Percentiles rank a stretch among this genome's conserved stretches.
These are phyloP conservation scores for Dichomitus squalens DNA, from an alignment of 1,284 basidiomycete genomes.

Conservation along the genomic window DNA sequence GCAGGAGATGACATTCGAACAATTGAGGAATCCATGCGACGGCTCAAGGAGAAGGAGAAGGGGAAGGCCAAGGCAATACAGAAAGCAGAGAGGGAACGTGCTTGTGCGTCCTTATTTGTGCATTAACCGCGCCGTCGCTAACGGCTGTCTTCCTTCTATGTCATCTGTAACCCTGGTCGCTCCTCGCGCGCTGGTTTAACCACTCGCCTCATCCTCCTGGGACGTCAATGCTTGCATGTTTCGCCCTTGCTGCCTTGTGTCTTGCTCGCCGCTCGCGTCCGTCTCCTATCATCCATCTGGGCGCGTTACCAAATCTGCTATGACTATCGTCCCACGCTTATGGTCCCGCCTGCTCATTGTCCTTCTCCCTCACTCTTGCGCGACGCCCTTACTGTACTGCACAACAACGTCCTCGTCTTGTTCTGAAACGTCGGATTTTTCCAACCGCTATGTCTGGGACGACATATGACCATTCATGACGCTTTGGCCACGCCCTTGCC, in stretches of 20 bases:
- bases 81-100: conserved; percentile 70
- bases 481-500: background rate
- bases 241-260: background rate
- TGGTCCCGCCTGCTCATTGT: background rate
- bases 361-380: background rate
- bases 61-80: conserved; percentile 70
- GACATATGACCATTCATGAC: background rate
- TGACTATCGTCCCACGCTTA: conserved; percentile 3
- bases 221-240: background rate
- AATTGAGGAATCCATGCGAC: conserved; percentile 69
- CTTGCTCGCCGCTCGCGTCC: background rate
- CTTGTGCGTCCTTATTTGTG: conserved; percentile 54
- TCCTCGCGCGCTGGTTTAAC: conserved; percentile 5
- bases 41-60: conserved; percentile 75
- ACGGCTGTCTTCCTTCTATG: background rate
- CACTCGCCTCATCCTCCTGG: background rate
- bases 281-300: background rate
- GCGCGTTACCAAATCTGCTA: background rate
- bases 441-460: background rate
- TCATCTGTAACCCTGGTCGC: background rate
- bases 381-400: background rate
- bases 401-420: background rate
- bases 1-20: conserved; percentile 68
- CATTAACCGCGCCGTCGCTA: conserved; percentile 9
- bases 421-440: background rate